phyloP scores from a whole-genome alignment of 1,284 basidiomycete species.

The Malassezia obtusa region DNA sequence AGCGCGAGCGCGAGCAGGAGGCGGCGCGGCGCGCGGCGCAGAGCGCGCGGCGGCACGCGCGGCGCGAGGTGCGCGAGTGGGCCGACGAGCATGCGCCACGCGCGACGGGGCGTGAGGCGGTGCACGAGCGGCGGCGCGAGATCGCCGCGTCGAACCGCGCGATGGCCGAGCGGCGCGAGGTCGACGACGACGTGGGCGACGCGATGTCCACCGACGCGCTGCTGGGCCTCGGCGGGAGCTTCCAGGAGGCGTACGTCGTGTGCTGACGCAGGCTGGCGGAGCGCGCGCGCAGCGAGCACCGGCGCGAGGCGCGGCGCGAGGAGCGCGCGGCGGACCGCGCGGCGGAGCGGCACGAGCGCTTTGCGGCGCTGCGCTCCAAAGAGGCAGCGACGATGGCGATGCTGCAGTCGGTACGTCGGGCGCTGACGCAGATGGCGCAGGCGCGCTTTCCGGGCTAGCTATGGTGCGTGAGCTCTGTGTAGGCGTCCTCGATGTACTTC shows the following conservation, averaged over 20 bases:
- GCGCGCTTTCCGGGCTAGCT: background rate
- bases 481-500: conserved; percentile 36
- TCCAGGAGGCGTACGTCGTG: conserved; percentile 1
- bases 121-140: conserved; percentile 21
- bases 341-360: conserved; percentile 17
- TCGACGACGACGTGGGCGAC: conserved; percentile 27
- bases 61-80: background rate
- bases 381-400: conserved; percentile 29
- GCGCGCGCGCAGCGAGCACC: conserved; percentile 9
- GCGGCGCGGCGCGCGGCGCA: background rate
- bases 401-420: conserved; percentile 12
- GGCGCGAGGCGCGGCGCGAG: conserved; percentile 7
- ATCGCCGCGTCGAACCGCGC: conserved; percentile 18
- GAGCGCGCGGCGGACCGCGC: conserved; percentile 5
- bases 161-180: conserved; percentile 21
- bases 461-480: background rate
- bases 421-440: background rate
- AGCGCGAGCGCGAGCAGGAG: background rate
- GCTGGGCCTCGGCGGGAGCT: conserved; percentile 5
- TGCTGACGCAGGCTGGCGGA: background rate
- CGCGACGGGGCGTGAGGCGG: conserved; percentile 27
- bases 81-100: conserved; percentile 20
- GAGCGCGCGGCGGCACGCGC: background rate
- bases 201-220: conserved; percentile 4
- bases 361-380: conserved; percentile 20